Percentiles rank a stretch among this genome's conserved stretches.
Conservation (phyloP, 192 early-diverging fungal genomes). For the Coemansia javaensis region DNA sequence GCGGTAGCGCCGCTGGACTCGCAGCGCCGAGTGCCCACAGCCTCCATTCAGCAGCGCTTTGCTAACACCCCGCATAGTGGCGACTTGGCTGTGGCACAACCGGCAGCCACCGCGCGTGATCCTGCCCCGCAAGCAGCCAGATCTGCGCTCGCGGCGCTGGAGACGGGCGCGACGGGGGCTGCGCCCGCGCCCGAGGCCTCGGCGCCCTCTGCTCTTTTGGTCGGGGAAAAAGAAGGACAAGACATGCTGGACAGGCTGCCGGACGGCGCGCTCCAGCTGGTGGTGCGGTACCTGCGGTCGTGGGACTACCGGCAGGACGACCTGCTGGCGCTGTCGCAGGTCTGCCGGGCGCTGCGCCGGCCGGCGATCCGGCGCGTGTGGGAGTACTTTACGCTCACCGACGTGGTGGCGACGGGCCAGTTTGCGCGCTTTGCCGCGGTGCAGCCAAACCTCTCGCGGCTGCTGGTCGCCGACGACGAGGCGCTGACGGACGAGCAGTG, state of each 20-base stretch:
- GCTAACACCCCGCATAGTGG: too few relatives aligned
- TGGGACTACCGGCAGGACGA: conserved; percentile 17
- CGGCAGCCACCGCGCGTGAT: too few relatives aligned
- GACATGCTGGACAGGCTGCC: conserved; percentile 20
- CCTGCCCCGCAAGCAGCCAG: too few relatives aligned
- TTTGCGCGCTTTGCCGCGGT: neutral
- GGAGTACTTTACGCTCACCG: conserved; percentile 29
- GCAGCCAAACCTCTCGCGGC: conserved; percentile 11
- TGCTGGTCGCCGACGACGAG: conserved; percentile 17
- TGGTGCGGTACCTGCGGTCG: conserved; percentile 27
- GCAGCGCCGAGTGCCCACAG: too few relatives aligned
- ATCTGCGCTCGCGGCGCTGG: too few relatives aligned
- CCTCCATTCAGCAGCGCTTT: too few relatives aligned
- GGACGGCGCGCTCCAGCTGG: conserved; percentile 1
- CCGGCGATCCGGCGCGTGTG: conserved; percentile 2
- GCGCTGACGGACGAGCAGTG: conserved; percentile 12
- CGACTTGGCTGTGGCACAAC: too few relatives aligned
- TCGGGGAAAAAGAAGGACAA: neutral
- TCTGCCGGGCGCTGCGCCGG: conserved; percentile 3
- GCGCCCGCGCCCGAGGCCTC: too few relatives aligned
- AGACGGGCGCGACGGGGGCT: too few relatives aligned
- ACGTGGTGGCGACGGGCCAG: neutral
- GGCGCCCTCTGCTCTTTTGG: too few relatives aligned
- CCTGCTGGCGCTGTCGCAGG: conserved; percentile 7
- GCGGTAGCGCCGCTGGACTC: too few relatives aligned